Conservation (phyloP, 176 grass and related monocot species). For the Leersia perrieri region DNA sequence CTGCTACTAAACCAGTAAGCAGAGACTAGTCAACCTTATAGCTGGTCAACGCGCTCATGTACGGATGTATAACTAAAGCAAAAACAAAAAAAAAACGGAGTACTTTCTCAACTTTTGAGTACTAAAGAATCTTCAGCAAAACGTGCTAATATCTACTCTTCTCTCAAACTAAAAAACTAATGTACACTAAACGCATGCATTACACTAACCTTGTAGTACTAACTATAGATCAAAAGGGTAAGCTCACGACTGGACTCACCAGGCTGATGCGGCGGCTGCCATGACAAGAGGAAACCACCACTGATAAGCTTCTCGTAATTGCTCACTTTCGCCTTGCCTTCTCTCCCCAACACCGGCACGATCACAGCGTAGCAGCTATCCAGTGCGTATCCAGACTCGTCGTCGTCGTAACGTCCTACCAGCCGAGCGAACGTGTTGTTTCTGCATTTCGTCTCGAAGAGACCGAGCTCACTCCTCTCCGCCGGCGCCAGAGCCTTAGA, state of each 20-base stretch:
- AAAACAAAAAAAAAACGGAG: not conserved
- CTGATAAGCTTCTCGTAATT: conserved; percentile 26
- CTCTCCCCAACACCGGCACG: not conserved
- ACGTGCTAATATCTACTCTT: not conserved
- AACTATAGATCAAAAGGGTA: not conserved
- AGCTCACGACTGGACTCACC: not conserved
- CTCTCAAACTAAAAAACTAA: not conserved
- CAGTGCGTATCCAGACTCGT: not conserved
- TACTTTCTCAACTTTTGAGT: not conserved
- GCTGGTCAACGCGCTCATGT: not conserved
- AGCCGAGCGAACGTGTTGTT: not conserved
- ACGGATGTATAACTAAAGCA: not conserved
- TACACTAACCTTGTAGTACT: not conserved
- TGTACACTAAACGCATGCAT: not conserved
- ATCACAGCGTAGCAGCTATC: conserved; percentile 11
- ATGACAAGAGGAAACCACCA: conserved; percentile 33
- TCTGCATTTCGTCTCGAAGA: conserved; percentile 5
- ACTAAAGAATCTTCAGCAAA: too few species aligned
- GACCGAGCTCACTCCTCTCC: not conserved
- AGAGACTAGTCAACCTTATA: not conserved
- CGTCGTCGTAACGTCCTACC: not conserved
- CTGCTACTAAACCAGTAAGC: not conserved
- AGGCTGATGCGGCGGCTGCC: not conserved
- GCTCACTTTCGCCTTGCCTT: not conserved
- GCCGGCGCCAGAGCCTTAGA: not conserved